Base-by-base conservation (phyloP, 805 yeast species). In the Wickerhamomyces xylosicus region DNA sequence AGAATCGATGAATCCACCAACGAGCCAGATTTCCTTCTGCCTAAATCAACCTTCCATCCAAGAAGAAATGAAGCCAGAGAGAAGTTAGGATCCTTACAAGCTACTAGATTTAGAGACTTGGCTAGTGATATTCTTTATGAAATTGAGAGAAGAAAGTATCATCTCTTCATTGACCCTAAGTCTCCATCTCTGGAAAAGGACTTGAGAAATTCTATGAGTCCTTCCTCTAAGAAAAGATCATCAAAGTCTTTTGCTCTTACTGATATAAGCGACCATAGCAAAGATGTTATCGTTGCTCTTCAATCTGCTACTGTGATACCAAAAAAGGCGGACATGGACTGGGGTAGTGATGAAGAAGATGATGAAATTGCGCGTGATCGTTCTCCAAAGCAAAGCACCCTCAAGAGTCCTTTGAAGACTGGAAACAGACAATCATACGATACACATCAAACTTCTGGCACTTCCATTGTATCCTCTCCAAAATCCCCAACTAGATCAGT, bases 1-100 rank as follows among this genome's bases (percentile, higher is more conserved):
- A 71, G 99, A 46, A 71, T 73, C 33, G 74, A 67, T 47, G 80
- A 78, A 47, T 67, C 72, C 31, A 64, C 72, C 37, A 67, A 71
- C 22, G 74, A 73, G 47, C 78, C 83, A 1, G 77, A 74, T 39
- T 77, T 71, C 51, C 66, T 90, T 38, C 66, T 77, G 31, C 89
- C 95, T 5, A 74, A 76, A 50, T 67, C 73, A 6, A 69, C 71
- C 16, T 86, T 85, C 62, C 98, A 92, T 59, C 89, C 95, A 33
- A 89, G 87, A 56, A 74, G 99, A 54, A 94, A 92, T 56, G 95
- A 87, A 59, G 97, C 98, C 2, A 72, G 99, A 50, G 85, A 85
- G 58, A 90, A 89, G 61, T 70, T 92, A 48, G 81, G 96, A 5
- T 77, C 84, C 36, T 71, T 92, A 42, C 92, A 95, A 2, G 77